A percentile compares a stretch with the other conserved stretches of the same genome.
These are phyloP conservation scores for Solanum hybrid DNA, from an alignment of 305 asterid genomes.

Conservation along the genomic window DNA sequence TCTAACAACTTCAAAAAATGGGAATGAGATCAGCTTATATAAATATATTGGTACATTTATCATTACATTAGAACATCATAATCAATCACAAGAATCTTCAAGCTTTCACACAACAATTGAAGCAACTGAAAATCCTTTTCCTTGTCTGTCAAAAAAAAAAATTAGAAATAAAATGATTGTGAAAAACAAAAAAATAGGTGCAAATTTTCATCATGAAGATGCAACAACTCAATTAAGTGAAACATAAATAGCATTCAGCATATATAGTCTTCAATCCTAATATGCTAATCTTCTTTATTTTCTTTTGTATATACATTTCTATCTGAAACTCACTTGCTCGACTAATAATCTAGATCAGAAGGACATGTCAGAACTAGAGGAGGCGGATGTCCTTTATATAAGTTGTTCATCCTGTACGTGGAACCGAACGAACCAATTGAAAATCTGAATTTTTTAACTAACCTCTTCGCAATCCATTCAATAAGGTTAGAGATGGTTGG, in stretches of 20 bases:
- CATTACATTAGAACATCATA: neutral
- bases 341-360: no score
- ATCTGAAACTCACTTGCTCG: neutral
- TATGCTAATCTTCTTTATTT: neutral
- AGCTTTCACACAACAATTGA: constrained; percentile 73
- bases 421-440: neutral
- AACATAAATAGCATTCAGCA: neutral
- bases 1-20: neutral
- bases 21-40: neutral
- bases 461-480: neutral
- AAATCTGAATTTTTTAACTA: neutral
- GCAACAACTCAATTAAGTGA: neutral
- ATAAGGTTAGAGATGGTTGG: neutral
- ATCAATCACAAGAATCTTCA: constrained; percentile 6
- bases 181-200: neutral
- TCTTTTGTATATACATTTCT: no score
- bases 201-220: neutral
- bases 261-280: neutral
- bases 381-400: neutral
- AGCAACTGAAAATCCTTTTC: constrained; percentile 72
- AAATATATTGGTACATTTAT: neutral
- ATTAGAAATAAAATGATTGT: neutral
- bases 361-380: neutral
- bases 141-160: constrained; percentile 34
- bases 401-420: neutral